Evolutionary conservation across 306 rosid species (phyloP).

Genomic region (Rubus idaeus): DNA sequence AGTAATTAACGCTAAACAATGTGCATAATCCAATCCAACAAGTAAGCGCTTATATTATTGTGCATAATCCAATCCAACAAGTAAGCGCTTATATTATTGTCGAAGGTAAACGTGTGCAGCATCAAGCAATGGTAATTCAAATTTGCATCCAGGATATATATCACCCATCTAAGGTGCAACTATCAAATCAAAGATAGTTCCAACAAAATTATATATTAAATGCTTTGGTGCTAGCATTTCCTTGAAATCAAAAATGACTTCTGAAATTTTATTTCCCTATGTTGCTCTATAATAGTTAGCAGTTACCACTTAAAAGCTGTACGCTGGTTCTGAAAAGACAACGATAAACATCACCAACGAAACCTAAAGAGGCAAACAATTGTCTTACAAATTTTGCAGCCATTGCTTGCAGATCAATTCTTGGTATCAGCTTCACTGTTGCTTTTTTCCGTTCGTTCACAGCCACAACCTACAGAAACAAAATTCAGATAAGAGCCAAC

Average conservation of each 20-base stretch:
- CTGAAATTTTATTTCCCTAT: not conserved
- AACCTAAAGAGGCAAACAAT: slow-evolving; percentile 18
- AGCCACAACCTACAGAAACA: slow-evolving; percentile 60
- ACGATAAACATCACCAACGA: not conserved
- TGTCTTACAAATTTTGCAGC: slow-evolving; percentile 84
- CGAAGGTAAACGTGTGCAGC: not conserved
- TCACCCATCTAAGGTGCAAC: not conserved
- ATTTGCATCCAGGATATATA: not conserved
- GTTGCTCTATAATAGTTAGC: not conserved
- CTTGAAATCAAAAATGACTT: not conserved
- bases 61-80: not conserved
- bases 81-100: not conserved
- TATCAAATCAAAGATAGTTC: not conserved
- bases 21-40: not conserved
- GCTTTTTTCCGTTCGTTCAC: slow-evolving; percentile 66
- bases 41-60: not conserved
- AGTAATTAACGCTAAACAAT: not conserved
- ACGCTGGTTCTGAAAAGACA: not conserved
- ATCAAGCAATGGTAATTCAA: not conserved
- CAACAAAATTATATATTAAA: not conserved
- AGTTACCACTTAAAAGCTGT: not conserved
- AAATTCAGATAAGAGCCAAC: slow-evolving; percentile 21
- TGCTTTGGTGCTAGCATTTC: not conserved
- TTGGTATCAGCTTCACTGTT: slow-evolving; percentile 84
- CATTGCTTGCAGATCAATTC: slow-evolving; percentile 81